phyloP scores from a whole-genome alignment of 2,329 filamentous ascomycete species.

The Cercospora sojina region DNA sequence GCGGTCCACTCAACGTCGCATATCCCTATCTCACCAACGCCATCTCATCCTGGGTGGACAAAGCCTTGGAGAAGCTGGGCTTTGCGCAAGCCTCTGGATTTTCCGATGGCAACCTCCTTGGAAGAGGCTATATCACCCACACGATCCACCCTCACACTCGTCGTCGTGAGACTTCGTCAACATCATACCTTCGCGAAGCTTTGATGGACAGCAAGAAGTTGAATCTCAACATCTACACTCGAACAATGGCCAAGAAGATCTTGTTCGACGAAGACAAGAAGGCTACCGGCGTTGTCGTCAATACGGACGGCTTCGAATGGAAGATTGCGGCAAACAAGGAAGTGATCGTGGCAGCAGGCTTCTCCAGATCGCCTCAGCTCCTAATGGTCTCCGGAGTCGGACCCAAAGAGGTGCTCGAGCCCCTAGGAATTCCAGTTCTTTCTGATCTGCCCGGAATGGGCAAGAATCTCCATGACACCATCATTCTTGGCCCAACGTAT shows the following conservation, averaged over 20 bases:
- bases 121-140: neutral
- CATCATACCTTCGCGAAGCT: constrained; percentile 17
- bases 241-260: constrained; percentile 31
- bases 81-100: constrained; percentile 14
- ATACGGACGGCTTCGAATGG: neutral
- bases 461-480: constrained; percentile 23
- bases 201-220: constrained; percentile 4
- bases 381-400: constrained; percentile 29
- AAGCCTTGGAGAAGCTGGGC: constrained; percentile 17
- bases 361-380: constrained; percentile 46
- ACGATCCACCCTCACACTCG: neutral
- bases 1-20: constrained; percentile 15
- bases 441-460: constrained; percentile 25
- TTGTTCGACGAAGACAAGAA: constrained; percentile 34
- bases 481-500: constrained; percentile 17
- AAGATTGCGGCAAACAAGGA: constrained; percentile 39
- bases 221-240: constrained; percentile 17
- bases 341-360: constrained; percentile 47
- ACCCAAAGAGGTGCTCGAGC: constrained; percentile 15
- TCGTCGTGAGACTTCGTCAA: neutral
- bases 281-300: constrained; percentile 30
- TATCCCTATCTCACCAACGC: constrained; percentile 17
- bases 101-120: constrained; percentile 10
- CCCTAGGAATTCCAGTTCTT: constrained; percentile 23
- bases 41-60: constrained; percentile 1